Evolutionary conservation across 331 rosid species (phyloP).

Genomic region (Prunus yedoensis): DNA sequence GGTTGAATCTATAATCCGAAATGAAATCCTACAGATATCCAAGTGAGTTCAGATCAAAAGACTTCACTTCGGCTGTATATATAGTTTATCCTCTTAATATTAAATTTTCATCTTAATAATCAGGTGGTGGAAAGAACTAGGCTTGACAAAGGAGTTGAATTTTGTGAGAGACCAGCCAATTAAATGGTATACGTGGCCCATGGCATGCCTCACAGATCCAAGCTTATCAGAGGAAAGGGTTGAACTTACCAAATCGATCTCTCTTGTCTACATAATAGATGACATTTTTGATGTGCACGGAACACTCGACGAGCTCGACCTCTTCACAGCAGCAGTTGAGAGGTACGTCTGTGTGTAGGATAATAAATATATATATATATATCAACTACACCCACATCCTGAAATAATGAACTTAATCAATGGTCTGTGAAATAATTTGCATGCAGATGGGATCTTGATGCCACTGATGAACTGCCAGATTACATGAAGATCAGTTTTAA

Average conservation of each 20-base stretch:
- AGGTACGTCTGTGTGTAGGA: conserved; percentile 23
- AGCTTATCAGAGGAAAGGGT: conserved; percentile 42
- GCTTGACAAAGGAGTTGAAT: conserved; percentile 37
- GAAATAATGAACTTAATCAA: too few species aligned
- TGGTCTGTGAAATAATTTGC: background rate
- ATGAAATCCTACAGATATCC: conserved; percentile 40
- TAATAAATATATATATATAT: background rate
- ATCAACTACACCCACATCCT: background rate
- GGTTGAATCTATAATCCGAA: conserved; percentile 28
- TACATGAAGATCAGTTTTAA: conserved; percentile 46
- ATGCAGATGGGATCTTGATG: conserved; percentile 53
- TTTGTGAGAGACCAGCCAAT: conserved; percentile 57
- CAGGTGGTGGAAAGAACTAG: conserved; percentile 64
- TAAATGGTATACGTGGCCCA: conserved; percentile 52
- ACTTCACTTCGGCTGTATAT: background rate
- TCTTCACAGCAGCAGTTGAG: conserved; percentile 44
- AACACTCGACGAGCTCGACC: conserved; percentile 37
- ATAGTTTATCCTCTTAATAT: background rate
- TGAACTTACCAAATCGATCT: conserved; percentile 55
- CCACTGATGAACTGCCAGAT: conserved; percentile 39
- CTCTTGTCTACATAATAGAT: conserved; percentile 52
- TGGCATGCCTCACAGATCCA: conserved; percentile 47
- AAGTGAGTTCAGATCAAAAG: conserved; percentile 22
- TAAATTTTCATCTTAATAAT: background rate
- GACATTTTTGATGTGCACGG: conserved; percentile 57